phyloP scores from a whole-genome alignment of 306 rosid species.

The Cucumis melo region DNA sequence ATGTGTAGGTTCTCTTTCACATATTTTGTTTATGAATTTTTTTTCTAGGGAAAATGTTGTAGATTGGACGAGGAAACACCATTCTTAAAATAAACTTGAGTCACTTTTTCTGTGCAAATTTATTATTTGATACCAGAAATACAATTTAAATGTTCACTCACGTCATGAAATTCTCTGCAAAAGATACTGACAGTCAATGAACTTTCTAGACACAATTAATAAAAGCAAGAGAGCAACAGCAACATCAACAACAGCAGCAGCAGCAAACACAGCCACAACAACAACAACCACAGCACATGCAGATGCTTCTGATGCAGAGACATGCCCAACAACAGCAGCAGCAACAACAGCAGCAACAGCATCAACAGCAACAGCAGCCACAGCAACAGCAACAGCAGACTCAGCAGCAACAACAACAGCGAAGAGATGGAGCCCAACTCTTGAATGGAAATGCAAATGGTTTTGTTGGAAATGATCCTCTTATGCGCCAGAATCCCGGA shows the following conservation, averaged over 20 bases:
- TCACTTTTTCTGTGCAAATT: not conserved
- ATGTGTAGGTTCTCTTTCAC: not conserved
- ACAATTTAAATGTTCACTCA: not conserved
- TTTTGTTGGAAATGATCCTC: slow-evolving; percentile 62
- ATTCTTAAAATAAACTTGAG: not conserved
- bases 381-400: slow-evolving; percentile 23
- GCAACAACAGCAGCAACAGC: slow-evolving; percentile 30
- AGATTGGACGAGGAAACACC: not conserved
- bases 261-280: slow-evolving; percentile 55
- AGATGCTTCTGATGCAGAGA: slow-evolving; percentile 64
- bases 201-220: slow-evolving; percentile 64
- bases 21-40: not conserved
- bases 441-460: slow-evolving; percentile 79
- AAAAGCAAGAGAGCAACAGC: slow-evolving; percentile 90
- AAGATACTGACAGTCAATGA: slow-evolving; percentile 20
- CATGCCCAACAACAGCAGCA: slow-evolving; percentile 60
- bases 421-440: slow-evolving; percentile 81
- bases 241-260: slow-evolving; percentile 37
- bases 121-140: not conserved
- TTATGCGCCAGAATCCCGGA: slow-evolving; percentile 60
- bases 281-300: slow-evolving; percentile 69
- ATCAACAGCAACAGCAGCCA: slow-evolving; percentile 35
- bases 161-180: not conserved
- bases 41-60: not conserved
- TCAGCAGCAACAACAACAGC: slow-evolving; percentile 48